These are phyloP conservation scores for Talaromyces piceae DNA, from an alignment of 2,329 filamentous ascomycete species.

Conservation along the genomic window DNA sequence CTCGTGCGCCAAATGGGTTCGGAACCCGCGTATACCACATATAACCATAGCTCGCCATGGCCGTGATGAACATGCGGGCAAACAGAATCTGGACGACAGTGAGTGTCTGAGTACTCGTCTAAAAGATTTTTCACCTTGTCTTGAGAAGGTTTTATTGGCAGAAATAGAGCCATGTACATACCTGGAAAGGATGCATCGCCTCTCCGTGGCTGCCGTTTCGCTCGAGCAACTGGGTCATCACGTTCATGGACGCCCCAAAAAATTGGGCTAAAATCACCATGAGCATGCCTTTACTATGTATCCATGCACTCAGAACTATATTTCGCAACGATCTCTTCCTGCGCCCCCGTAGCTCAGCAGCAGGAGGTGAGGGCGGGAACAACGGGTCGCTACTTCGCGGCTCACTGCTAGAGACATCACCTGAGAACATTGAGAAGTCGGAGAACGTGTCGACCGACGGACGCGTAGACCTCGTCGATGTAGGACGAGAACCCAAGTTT, in stretches of 20 bases:
- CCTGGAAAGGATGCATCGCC: slow-evolving; percentile 72
- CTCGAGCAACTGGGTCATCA: slow-evolving; percentile 69
- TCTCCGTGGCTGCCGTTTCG: slow-evolving; percentile 57
- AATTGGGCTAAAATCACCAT: slow-evolving; percentile 69
- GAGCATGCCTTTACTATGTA: slow-evolving; percentile 62
- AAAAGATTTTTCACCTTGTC: neutral
- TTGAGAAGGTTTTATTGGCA: neutral
- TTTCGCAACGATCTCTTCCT: slow-evolving; percentile 20
- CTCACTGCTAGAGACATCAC: slow-evolving; percentile 12
- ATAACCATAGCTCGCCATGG: slow-evolving; percentile 58
- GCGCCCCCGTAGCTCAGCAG: neutral
- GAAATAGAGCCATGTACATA: slow-evolving; percentile 19
- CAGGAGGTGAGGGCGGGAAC: slow-evolving; percentile 7
- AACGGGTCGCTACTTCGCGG: slow-evolving; percentile 3
- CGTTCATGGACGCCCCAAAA: slow-evolving; percentile 80
- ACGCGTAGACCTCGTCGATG: neutral
- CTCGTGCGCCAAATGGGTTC: slow-evolving; percentile 59
- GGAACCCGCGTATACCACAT: slow-evolving; percentile 65
- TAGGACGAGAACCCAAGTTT: neutral
- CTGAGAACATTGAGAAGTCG: slow-evolving; percentile 18
- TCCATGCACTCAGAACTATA: slow-evolving; percentile 41
- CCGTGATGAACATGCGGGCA: slow-evolving; percentile 67
- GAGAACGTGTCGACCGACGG: slow-evolving; percentile 17
- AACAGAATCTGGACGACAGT: slow-evolving; percentile 57
- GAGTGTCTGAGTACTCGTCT: no score